Evolutionary conservation across 2,329 filamentous ascomycete species (phyloP), one percentile per base, ranked within the genome.

Genomic region (Ceratocystis cacaofunesta): DNA sequence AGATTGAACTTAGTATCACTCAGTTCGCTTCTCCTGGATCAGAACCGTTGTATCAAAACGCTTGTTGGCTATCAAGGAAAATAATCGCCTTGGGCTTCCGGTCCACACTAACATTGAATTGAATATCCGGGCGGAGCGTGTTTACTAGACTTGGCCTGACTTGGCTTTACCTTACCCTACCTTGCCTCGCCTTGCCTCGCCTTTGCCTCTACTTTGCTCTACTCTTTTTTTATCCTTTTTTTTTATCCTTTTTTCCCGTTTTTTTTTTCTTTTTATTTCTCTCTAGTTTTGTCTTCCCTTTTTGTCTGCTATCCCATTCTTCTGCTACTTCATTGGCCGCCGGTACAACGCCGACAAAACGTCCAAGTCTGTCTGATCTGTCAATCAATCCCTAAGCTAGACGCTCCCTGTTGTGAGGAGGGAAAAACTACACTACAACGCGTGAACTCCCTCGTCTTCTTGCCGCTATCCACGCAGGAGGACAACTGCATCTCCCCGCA

Each of bases 1-100:
- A 61, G 52, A 65, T 61, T 63, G 44, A 25, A 17, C 43, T 50
- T 65, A 65, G 63, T 61, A 65, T 64, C 63, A 61, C 63, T 65
- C n/a, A 30, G 57, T 55, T 62, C 64, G 57, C 64, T 65, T 65
- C 58, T 65, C 25, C 64, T 62, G 46, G 57, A 50, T 55, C 64
- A 61, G 57, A 41, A 61, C 44, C 44, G 32, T 61, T 19, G 57
- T n/a, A 52, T 65, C 43, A 61, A 36, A 65, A 65, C 55, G 60
- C 48, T 41, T 43, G 58, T 28, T 32, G 43, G 61, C 50, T 64
- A 22, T 50, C 41, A 63, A 48, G n/a, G 22, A 61, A 63, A 63
- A 28, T 41, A 41, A 41, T 63, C 43, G 61, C 61, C 61, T 63
- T 63, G 17, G 28, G 28, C 52, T 22, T 57, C 52, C 25, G 52